These are phyloP conservation scores for Macrocybe sp. DNA, from an alignment of 1,284 basidiomycete species.

Conservation along the genomic window DNA sequence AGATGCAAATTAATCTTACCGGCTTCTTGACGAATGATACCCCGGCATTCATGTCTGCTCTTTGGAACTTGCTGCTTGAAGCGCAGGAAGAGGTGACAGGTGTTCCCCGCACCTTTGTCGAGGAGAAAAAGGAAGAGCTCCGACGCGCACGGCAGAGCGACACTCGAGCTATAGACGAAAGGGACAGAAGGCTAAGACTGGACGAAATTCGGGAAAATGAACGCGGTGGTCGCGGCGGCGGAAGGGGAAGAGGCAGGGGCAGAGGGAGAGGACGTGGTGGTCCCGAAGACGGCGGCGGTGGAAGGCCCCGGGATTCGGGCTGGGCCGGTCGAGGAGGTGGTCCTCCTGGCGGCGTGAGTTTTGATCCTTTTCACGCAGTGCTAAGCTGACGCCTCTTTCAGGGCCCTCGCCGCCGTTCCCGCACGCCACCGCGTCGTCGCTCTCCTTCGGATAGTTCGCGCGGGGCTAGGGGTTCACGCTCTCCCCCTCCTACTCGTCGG, in stretches of 20 bases:
- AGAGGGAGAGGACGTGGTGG: conserved; percentile 42
- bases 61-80: conserved; percentile 89
- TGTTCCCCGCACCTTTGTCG: conserved; percentile 90
- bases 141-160: conserved; percentile 69
- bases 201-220: conserved; percentile 65
- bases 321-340: conserved; percentile 37
- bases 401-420: conserved; percentile 35
- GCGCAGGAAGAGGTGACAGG: conserved; percentile 88
- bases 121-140: conserved; percentile 95
- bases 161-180: conserved; percentile 62
- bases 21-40: conserved; percentile 88
- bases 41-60: conserved; percentile 77
- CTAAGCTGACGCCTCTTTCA: conserved; percentile 11
- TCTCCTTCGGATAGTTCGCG: not conserved
- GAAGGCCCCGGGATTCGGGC: conserved; percentile 29
- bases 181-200: conserved; percentile 59
- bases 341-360: conserved; percentile 40
- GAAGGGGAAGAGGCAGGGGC: conserved; percentile 44
- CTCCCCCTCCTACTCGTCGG: conserved; percentile 23
- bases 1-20: conserved; percentile 92
- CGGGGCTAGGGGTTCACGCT: conserved; percentile 22
- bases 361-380: conserved; percentile 7
- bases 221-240: conserved; percentile 40
- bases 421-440: conserved; percentile 27
- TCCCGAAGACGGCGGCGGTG: conserved; percentile 38